Evolutionary conservation across 2,329 filamentous ascomycete species (phyloP).

Genomic region (Talaromyces sp.): DNA sequence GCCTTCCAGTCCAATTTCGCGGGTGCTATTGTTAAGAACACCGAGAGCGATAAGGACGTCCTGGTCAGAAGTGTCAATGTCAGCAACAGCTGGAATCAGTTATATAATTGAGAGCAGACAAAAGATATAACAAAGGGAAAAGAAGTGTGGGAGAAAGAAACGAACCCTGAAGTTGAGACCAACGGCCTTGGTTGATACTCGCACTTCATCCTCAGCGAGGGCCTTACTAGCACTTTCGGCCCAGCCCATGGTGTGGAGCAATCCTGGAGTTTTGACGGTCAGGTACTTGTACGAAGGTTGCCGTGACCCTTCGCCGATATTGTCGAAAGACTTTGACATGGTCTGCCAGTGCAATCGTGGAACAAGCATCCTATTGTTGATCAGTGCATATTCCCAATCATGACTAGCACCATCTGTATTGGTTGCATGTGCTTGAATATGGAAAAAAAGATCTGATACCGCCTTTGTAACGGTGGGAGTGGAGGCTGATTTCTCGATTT

Average conservation of each 20-base stretch:
- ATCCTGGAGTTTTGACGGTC: conserved; percentile 22
- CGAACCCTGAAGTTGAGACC: conserved; percentile 25
- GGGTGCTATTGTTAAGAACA: not conserved
- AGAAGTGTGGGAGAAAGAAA: too few species aligned
- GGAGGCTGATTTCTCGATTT: not conserved
- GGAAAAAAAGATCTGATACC: not conserved
- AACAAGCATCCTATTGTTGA: not conserved
- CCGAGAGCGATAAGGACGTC: conserved; percentile 22
- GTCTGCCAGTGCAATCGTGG: not conserved
- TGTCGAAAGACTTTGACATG: not conserved
- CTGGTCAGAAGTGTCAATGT: not conserved
- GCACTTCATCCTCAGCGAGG: conserved; percentile 21
- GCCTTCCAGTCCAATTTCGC: not conserved
- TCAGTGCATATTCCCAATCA: not conserved
- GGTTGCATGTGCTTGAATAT: not conserved
- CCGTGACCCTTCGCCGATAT: conserved; percentile 3
- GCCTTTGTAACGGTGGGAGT: not conserved
- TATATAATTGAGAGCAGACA: too few species aligned
- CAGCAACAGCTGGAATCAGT: too few species aligned
- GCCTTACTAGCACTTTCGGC: not conserved
- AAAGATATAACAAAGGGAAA: too few species aligned
- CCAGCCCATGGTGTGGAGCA: conserved; percentile 26
- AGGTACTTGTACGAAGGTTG: conserved; percentile 17
- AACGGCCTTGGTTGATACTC: conserved; percentile 23
- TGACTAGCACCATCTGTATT: not conserved